Conservation (phyloP, 495 filamentous ascomycete genomes). For the Neurospora sp. region DNA sequence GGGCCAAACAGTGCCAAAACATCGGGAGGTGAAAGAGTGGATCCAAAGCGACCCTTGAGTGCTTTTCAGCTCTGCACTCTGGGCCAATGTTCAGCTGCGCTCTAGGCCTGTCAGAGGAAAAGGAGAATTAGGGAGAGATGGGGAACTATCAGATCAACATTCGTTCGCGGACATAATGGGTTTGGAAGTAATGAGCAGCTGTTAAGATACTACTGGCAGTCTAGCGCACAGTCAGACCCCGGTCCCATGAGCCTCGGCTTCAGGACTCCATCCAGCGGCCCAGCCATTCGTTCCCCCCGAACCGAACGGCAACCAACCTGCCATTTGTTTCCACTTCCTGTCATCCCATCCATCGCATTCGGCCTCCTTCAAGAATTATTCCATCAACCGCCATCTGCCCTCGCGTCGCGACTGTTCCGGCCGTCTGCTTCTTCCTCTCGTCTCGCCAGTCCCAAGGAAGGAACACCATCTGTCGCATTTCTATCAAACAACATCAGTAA, state of each 20-base stretch:
- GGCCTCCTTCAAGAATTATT: background rate
- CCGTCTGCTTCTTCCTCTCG: background rate
- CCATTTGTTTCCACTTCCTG: background rate
- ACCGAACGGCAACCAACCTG: background rate
- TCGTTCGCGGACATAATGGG: background rate
- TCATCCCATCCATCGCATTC: background rate
- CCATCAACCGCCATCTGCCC: background rate
- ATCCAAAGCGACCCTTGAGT: background rate
- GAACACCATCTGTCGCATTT: background rate
- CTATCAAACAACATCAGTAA: slow-evolving; percentile 23
- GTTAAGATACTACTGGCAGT: background rate
- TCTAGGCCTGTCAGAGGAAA: background rate
- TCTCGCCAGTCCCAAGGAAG: background rate
- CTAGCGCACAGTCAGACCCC: background rate
- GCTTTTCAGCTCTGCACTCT: background rate
- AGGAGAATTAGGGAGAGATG: background rate
- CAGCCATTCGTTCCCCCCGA: background rate
- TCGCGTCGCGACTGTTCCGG: background rate
- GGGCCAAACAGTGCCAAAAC: background rate
- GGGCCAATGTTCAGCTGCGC: background rate
- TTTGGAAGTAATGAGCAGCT: background rate
- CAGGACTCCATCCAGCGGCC: background rate
- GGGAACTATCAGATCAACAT: background rate
- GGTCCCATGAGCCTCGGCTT: background rate
- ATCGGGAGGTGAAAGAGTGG: background rate